Conservation (phyloP, 2,329 filamentous ascomycete species). For the Stagonosporopsis tanaceti region DNA sequence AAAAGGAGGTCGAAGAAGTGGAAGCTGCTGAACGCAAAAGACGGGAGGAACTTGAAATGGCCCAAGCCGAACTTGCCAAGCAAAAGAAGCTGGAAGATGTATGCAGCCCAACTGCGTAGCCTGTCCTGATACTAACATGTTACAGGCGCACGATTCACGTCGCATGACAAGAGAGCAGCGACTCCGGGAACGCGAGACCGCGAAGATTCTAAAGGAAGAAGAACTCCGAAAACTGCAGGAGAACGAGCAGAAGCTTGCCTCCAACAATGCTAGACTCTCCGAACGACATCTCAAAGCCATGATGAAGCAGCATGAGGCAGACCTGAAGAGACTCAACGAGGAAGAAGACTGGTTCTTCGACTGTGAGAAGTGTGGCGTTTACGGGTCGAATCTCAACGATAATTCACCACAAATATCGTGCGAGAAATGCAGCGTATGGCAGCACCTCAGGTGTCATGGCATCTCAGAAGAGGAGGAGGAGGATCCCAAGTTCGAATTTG, state of each 20-base stretch:
- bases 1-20: conserved; percentile 74
- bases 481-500: conserved; percentile 76
- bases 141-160: conserved; percentile 75
- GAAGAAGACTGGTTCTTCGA: conserved; percentile 94
- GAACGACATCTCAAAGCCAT: conserved; percentile 82
- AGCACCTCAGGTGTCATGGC: conserved; percentile 90
- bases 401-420: conserved; percentile 93
- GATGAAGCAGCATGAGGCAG: conserved; percentile 80
- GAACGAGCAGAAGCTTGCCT: conserved; percentile 67
- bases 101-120: conserved; percentile 21
- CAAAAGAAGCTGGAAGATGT: conserved; percentile 72
- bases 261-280: conserved; percentile 66
- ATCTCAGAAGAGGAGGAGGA: conserved; percentile 83
- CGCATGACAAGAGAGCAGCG: conserved; percentile 86
- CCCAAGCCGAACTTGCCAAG: conserved; percentile 65
- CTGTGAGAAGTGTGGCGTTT: conserved; percentile 83
- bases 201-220: conserved; percentile 83
- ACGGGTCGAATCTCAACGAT: conserved; percentile 89
- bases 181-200: conserved; percentile 83
- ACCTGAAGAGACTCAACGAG: conserved; percentile 72
- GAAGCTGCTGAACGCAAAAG: conserved; percentile 74
- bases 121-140: conserved; percentile 31
- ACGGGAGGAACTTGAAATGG: conserved; percentile 69
- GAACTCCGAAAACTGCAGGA: conserved; percentile 82
- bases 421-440: conserved; percentile 94